These are phyloP conservation scores for Hemileia vastatrix DNA, from an alignment of 1,284 basidiomycete genomes.

Conservation along the genomic window DNA sequence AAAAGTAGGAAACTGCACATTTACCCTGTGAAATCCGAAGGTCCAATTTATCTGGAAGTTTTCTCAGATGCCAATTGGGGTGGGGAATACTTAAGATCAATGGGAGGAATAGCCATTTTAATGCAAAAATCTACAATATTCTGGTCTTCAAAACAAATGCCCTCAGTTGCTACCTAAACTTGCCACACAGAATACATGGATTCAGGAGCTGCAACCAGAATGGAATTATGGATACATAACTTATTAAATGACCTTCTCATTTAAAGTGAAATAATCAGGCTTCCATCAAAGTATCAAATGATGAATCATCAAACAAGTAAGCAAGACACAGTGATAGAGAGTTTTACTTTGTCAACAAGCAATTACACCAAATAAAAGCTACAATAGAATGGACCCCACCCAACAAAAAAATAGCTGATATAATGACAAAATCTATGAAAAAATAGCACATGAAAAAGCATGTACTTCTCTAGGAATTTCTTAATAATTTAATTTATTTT, in stretches of 20 bases:
- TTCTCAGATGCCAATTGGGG: slow-evolving; percentile 3
- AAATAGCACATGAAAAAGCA: no score
- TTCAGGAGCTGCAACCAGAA: not conserved
- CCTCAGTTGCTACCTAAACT: not conserved
- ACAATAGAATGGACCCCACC: not conserved
- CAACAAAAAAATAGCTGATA: not conserved
- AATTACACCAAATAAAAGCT: not conserved
- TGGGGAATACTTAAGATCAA: not conserved
- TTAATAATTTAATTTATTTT: no score
- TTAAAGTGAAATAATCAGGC: not conserved
- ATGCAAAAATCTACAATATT: not conserved
- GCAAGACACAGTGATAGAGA: not conserved
- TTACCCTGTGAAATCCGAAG: not conserved
- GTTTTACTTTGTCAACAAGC: not conserved
- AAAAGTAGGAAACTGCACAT: not conserved
- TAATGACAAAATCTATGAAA: no score
- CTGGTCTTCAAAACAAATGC: not conserved
- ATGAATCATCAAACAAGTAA: not conserved
- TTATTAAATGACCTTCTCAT: not conserved
- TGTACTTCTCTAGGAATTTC: no score
- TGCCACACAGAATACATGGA: not conserved
- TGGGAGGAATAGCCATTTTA: not conserved
- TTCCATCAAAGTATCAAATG: not conserved
- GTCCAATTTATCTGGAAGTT: not conserved
- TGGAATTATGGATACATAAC: not conserved